phyloP scores from a whole-genome alignment of 495 filamentous ascomycete species.

The Hypoxylon fragiforme region DNA sequence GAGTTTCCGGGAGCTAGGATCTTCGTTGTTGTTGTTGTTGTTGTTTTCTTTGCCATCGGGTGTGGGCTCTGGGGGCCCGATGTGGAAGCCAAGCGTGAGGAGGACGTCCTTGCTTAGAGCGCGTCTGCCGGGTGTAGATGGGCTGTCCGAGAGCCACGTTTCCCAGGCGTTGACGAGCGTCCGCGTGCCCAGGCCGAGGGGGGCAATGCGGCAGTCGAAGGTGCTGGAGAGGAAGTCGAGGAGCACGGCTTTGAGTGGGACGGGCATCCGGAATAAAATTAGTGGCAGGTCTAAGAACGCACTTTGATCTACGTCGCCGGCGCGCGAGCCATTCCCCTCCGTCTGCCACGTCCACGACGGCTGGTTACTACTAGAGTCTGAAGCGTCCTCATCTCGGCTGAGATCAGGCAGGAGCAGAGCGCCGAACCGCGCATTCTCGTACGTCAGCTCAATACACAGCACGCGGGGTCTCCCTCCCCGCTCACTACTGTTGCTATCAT shows the following conservation, averaged over 20 bases:
- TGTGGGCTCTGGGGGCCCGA: constrained; percentile 24
- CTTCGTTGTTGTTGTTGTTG: neutral
- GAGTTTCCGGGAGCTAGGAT: constrained; percentile 6
- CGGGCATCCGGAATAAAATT: constrained; percentile 51
- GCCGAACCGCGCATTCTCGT: constrained; percentile 45
- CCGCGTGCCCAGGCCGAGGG: constrained; percentile 47
- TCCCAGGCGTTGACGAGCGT: constrained; percentile 46
- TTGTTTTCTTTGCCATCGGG: neutral
- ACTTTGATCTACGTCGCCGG: neutral
- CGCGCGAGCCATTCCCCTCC: neutral
- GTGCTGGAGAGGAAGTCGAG: constrained; percentile 48
- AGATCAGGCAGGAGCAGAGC: constrained; percentile 46
- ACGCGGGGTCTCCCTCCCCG: constrained; percentile 11
- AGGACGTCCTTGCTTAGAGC: constrained; percentile 43
- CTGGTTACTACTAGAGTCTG: neutral
- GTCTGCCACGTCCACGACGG: constrained; percentile 30
- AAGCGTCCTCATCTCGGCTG: neutral
- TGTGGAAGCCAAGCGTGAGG: constrained; percentile 46
- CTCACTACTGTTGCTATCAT: neutral
- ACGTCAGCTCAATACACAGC: constrained; percentile 42
- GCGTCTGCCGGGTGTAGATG: constrained; percentile 15
- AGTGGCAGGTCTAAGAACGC: constrained; percentile 46
- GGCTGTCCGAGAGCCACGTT: constrained; percentile 42
- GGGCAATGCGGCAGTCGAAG: constrained; percentile 53
- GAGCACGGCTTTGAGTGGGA: constrained; percentile 43